Evolutionary conservation across 2,329 filamentous ascomycete species (phyloP).

Genomic region (Pochonia chlamydosporia): DNA sequence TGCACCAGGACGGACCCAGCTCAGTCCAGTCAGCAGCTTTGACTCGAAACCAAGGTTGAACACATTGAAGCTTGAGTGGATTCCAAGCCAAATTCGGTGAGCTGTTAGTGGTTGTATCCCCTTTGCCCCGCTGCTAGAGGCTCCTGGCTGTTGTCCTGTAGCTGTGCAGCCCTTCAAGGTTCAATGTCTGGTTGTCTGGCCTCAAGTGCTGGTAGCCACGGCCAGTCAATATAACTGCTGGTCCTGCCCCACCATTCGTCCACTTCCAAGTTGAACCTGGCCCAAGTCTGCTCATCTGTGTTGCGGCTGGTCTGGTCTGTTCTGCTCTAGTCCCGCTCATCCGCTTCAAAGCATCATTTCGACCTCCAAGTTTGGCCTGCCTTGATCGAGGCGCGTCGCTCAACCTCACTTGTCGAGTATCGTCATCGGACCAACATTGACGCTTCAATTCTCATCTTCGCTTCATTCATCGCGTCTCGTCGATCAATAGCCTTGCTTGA

Average conservation of each 20-base stretch:
- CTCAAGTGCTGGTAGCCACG: neutral
- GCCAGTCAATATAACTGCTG: neutral
- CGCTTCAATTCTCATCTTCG: neutral
- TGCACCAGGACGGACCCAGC: too few relatives aligned
- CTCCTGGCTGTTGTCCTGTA: too few relatives aligned
- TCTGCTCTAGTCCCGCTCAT: too few relatives aligned
- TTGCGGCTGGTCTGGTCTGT: too few relatives aligned
- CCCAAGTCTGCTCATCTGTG: too few relatives aligned
- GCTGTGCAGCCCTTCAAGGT: too few relatives aligned
- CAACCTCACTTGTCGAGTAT: too few relatives aligned
- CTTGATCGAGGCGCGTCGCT: neutral
- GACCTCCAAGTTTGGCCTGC: neutral
- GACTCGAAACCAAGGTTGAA: too few relatives aligned
- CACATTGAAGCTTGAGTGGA: neutral
- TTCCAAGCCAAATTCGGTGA: neutral
- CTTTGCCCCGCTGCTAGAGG: too few relatives aligned
- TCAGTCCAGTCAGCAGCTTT: too few relatives aligned
- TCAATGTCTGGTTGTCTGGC: neutral
- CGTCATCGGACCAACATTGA: neutral
- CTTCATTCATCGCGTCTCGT: too few relatives aligned
- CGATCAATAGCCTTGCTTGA: too few relatives aligned
- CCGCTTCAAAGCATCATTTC: neutral
- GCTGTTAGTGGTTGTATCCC: neutral
- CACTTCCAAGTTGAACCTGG: neutral
- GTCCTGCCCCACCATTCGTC: slow-evolving; percentile 4